Conservation (phyloP, 2,329 filamentous ascomycete species). For the Podosphaera xanthii region DNA sequence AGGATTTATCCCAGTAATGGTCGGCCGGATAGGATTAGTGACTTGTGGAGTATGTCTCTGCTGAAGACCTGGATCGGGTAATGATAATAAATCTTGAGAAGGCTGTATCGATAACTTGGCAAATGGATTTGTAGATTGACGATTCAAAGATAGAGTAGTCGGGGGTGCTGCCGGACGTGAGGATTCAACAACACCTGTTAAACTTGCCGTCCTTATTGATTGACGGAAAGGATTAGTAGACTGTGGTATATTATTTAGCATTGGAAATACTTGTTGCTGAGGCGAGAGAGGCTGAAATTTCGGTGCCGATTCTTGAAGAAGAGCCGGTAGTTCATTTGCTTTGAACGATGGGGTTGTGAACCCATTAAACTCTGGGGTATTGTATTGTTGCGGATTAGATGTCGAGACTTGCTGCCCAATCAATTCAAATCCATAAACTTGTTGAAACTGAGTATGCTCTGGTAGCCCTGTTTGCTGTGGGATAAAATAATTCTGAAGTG, state of each 20-base stretch:
- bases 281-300: constrained; percentile 23
- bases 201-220: constrained; percentile 49
- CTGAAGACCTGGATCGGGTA: constrained; percentile 16
- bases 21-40: constrained; percentile 24
- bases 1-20: constrained; percentile 49
- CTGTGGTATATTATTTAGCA: constrained; percentile 28
- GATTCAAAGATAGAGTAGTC: constrained; percentile 23
- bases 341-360: constrained; percentile 44
- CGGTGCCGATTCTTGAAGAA: constrained; percentile 32
- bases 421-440: constrained; percentile 3
- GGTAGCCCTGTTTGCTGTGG: constrained; percentile 21
- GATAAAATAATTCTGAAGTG: constrained; percentile 21
- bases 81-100: constrained; percentile 17
- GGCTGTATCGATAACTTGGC: constrained; percentile 33
- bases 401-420: background rate
- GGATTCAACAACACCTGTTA: constrained; percentile 24
- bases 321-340: constrained; percentile 27
- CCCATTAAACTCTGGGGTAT: constrained; percentile 65
- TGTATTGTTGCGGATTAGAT: constrained; percentile 32
- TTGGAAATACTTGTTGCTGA: constrained; percentile 20
- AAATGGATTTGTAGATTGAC: constrained; percentile 71
- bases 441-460: constrained; percentile 14
- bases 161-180: constrained; percentile 21
- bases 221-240: constrained; percentile 85
- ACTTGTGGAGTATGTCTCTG: constrained; percentile 20